Evolutionary conservation across 345 rosid species (phyloP).

Genomic region (Linum lewisii): DNA sequence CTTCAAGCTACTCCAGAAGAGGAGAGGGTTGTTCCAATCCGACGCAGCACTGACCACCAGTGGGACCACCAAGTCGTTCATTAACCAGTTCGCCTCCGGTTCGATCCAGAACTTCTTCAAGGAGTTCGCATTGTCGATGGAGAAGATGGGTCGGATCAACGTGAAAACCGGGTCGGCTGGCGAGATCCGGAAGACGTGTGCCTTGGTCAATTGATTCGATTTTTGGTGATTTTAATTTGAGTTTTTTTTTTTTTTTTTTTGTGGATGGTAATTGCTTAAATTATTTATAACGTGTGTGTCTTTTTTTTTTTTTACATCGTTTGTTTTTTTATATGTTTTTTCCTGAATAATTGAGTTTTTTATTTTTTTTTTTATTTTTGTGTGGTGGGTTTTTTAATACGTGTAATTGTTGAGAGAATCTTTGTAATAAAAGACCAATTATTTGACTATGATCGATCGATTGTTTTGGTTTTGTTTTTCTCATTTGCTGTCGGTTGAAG

Average conservation of each 20-base stretch:
- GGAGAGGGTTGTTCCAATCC: constrained; percentile 1
- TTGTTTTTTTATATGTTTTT: not conserved
- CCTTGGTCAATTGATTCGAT: not conserved
- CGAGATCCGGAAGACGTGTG: constrained; percentile 1
- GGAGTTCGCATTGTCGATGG: constrained; percentile 1
- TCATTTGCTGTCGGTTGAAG: not conserved
- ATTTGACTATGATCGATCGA: not conserved
- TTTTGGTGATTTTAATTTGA: too few relatives aligned
- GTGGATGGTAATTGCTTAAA: too few relatives aligned
- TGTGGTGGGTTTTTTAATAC: too few relatives aligned
- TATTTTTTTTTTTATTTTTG: too few relatives aligned
- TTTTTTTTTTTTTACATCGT: not conserved
- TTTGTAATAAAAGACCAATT: not conserved
- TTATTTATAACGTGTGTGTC: too few relatives aligned
- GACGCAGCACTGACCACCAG: not conserved
- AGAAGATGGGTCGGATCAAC: constrained; percentile 1
- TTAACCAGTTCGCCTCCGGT: not conserved
- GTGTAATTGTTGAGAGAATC: not conserved
- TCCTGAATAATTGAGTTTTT: not conserved
- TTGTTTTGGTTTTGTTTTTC: not conserved
- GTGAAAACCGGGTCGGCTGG: not conserved
- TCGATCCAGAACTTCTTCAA: not conserved
- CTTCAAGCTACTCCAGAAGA: not conserved
- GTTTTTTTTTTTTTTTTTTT: not conserved
- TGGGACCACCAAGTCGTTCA: not conserved